Percentiles rank a stretch among this genome's conserved stretches.
Evolutionary conservation across 2,329 filamentous ascomycete species (phyloP).

Genomic region (Rhynchosporium agropyri): DNA sequence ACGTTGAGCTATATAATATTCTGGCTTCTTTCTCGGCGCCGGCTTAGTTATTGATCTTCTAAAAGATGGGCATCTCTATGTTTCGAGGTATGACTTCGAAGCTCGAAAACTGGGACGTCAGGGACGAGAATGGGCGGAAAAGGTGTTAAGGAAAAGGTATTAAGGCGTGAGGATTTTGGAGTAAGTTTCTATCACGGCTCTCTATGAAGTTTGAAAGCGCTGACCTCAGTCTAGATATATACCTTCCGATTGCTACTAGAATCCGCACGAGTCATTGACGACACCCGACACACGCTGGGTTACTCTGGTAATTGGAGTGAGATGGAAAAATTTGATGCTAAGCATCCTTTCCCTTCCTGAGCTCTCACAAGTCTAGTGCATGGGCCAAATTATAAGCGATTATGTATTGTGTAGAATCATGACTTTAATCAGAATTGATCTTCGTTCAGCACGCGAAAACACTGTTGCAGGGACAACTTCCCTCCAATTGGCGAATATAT

Average conservation of each 20-base stretch:
- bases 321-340: constrained; percentile 39
- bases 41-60: constrained; percentile 52
- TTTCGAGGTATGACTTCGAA: constrained; percentile 51
- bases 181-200: constrained; percentile 52
- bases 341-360: constrained; percentile 20
- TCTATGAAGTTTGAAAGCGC: background rate
- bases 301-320: constrained; percentile 43
- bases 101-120: constrained; percentile 66
- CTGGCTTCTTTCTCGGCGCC: constrained; percentile 75
- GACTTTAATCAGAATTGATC: too few species aligned
- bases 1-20: constrained; percentile 70
- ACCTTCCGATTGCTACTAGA: constrained; percentile 69
- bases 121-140: constrained; percentile 71
- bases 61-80: constrained; percentile 48
- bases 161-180: constrained; percentile 73
- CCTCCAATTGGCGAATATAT: too few species aligned
- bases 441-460: too few species aligned
- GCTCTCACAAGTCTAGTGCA: too few species aligned
- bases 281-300: constrained; percentile 43
- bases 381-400: too few species aligned
- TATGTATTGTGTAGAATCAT: too few species aligned
- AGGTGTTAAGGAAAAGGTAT: constrained; percentile 47
- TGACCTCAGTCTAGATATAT: constrained; percentile 48
- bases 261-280: constrained; percentile 51
- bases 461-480: too few species aligned